Percentiles rank a stretch among this genome's conserved stretches.
These are phyloP conservation scores for Grosmannia serpens DNA, from an alignment of 2,329 filamentous ascomycete species.

Conservation along the genomic window DNA sequence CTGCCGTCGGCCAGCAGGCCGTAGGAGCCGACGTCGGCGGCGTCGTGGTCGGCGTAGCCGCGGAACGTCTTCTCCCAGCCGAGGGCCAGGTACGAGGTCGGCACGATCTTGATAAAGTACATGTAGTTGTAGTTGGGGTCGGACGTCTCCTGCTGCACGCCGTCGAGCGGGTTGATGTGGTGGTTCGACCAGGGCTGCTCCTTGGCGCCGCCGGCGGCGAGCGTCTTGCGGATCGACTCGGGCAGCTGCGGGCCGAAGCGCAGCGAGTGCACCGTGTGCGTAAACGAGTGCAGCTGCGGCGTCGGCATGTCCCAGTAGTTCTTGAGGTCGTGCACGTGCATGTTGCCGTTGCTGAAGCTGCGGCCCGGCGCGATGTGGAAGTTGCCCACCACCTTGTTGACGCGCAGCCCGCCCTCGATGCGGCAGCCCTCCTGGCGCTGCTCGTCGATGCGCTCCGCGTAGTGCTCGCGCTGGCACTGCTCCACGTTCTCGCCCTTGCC, in stretches of 20 bases:
- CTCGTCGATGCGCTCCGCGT: constrained; percentile 73
- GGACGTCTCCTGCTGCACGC: constrained; percentile 60
- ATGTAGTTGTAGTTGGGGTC: constrained; percentile 92
- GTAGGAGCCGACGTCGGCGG: constrained; percentile 55
- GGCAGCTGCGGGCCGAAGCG: constrained; percentile 90
- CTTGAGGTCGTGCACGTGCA: constrained; percentile 95
- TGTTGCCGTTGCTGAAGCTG: constrained; percentile 89
- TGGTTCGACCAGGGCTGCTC: constrained; percentile 69
- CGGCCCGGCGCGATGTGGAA: constrained; percentile 96
- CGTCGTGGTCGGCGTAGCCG: constrained; percentile 27
- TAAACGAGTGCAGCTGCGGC: constrained; percentile 69
- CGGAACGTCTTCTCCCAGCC: constrained; percentile 62
- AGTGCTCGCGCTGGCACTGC: constrained; percentile 92
- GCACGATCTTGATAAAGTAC: constrained; percentile 99
- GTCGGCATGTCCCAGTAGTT: constrained; percentile 76
- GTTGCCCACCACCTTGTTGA: constrained; percentile 98
- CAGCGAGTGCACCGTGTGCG: constrained; percentile 76
- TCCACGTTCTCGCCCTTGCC: constrained; percentile 85
- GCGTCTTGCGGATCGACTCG: constrained; percentile 52
- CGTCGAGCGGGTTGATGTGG: constrained; percentile 84
- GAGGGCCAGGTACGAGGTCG: constrained; percentile 85
- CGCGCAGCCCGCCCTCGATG: constrained; percentile 79
- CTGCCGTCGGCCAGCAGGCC: constrained; percentile 61
- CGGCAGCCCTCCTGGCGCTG: constrained; percentile 90
- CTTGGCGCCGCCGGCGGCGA: constrained; percentile 25